Evolutionary conservation across 202 grass and related monocot genomes (phyloP).

Genomic region (Setaria viridis): DNA sequence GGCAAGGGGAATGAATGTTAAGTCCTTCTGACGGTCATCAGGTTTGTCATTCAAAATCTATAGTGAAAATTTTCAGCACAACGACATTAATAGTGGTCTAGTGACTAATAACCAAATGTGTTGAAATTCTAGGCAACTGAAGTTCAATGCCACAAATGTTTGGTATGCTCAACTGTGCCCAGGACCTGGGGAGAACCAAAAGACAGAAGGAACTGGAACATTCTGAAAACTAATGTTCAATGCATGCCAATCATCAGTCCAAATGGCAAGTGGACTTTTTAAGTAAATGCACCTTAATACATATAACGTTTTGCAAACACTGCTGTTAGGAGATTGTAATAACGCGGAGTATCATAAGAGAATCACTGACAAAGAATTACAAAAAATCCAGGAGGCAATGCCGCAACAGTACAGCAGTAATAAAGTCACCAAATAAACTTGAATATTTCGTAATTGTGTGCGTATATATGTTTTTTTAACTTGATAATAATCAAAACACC

Average conservation of each 20-base stretch:
- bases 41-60: conserved; percentile 95
- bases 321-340: not conserved
- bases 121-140: conserved; percentile 3
- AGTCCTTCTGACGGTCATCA: conserved; percentile 83
- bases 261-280: conserved; percentile 7
- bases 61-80: conserved; percentile 15
- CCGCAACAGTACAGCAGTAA: not conserved
- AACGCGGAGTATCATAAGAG: not conserved
- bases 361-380: not conserved
- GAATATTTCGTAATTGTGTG: not conserved
- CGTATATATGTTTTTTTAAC: conserved; percentile 20
- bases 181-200: not conserved
- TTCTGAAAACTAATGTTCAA: conserved; percentile 5
- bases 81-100: not conserved
- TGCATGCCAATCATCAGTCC: conserved; percentile 22
- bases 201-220: not conserved
- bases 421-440: conserved; percentile 20
- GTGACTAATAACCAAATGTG: not conserved
- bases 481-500: not conserved
- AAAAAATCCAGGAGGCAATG: not conserved
- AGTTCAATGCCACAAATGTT: conserved; percentile 17
- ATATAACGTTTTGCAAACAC: conserved; percentile 5
- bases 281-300: conserved; percentile 28
- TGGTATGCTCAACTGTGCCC: conserved; percentile 3
- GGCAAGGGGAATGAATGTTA: conserved; percentile 93